Base-by-base conservation (phyloP, 2,329 filamentous ascomycete genomes). In the Alternaria metachromatica region DNA sequence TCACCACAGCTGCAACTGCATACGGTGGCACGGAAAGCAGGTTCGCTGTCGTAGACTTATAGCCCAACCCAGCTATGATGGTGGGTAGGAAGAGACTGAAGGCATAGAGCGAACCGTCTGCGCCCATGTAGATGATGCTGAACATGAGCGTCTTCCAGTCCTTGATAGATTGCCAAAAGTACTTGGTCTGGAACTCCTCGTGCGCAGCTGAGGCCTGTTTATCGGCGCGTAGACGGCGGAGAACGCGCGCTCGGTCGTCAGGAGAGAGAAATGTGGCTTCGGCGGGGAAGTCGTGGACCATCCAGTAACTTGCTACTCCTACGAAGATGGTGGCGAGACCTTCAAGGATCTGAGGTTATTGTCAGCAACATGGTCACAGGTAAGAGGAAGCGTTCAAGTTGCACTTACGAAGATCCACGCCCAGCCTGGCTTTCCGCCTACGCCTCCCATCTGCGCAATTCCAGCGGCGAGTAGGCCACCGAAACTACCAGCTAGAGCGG, bases 141-240 rank as follows among this genome's bases (percentile, higher is more conserved):
- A 88, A 90, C 2, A 86, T 82, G 80, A 89, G 96, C 20, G 91
- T 96, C 83, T 97, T 96, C 90, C 92, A 96, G 76, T 97, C 93
- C 62, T 86, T 90, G 18, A 95, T 71, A 7, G 89, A 89, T 12
- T 87, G 86, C 86, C 88, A 92, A 63, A 96, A 85, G 76, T 93
- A 94, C 4, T 83, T 81, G 82, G 88, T 88, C 69, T 90, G 88
- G 81, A 94, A 96, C 11, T 89, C 84, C 76, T 96, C 93, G 67
- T 92, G 88, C 66, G 89, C 45, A 86, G 91, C 91, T n/a, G 88
- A 91, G 10, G 87, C 85, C 78, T 96, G 93, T 69, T 92, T 84
- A 76, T 96, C 93, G 5, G 83, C 78, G 53, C 87, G 87, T 10
- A 97, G 84, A 3, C 93, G 88, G 6, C 88, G 85, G n/a, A 93